Base-by-base conservation (phyloP, 2,329 filamentous ascomycete species). In the Botrytis elliptica region DNA sequence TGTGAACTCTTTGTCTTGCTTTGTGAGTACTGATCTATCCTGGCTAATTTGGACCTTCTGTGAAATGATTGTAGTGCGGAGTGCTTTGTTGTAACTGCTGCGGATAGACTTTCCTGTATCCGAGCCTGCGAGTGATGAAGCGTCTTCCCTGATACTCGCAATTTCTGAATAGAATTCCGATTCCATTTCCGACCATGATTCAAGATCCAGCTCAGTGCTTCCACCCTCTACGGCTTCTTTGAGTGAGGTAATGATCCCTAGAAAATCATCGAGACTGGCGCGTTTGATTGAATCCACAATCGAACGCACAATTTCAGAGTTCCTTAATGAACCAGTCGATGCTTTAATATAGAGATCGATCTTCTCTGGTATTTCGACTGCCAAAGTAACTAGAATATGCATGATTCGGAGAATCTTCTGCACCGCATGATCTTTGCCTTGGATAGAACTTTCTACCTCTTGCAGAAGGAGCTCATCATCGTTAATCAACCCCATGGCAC, bases 41-140 rank as follows among this genome's bases (percentile, higher is more conserved):
- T 90, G 92, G 82, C 91, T 93, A 59, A 96, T 85, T 79, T 94
- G 91, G 29, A 96, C 92, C 80, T 93, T 92, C 79, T 95, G 92
- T 25, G 92, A 92, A 69, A 95, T 89, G 46, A 95, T 89, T 0
- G 93, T 95, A 1, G 93, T 93, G 63, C 93, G 87, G 59, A 93
- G 83, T 62, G 92, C 89, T 76, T 89, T 90, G 82, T 88, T 88
- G 81, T 96, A 92, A 80, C 91, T 91, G 83, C 91, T 97, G 75
- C 91, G 90, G 44, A 97, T 85, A 6, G 85, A 82, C 55, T 84
- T 84, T 16, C 85, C 83, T 6, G 84, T 80, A 63, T 84, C 81
- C 25, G 88, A 85, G 62, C 82, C 82, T 49, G 82, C 79, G 36
- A 86, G 79, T 20, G 79, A 78, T 62, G 84, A 82, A 49, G 91